Evolutionary conservation across 345 rosid genomes (phyloP).

Genomic region (Hirschfeldia incana): DNA sequence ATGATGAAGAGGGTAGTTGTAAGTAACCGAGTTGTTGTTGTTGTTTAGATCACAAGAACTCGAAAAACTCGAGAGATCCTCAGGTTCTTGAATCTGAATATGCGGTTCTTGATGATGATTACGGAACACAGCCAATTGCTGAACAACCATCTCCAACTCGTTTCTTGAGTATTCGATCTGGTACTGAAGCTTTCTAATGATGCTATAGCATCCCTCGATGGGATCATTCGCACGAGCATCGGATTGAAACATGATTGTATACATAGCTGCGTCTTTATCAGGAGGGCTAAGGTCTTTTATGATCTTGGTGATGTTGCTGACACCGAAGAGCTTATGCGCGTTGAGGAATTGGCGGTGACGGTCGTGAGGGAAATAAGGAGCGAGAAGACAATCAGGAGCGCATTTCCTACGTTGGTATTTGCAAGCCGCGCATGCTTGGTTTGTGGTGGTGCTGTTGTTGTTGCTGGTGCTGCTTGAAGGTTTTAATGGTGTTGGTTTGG

Average conservation of each 20-base stretch:
- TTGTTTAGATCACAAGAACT: conserved; percentile 38
- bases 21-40: conserved; percentile 32
- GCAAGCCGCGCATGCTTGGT: conserved; percentile 96
- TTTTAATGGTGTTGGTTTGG: conserved; percentile 36
- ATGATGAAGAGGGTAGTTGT: conserved; percentile 36
- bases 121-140: conserved; percentile 65
- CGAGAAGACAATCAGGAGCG: conserved; percentile 88
- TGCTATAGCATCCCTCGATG: conserved; percentile 72
- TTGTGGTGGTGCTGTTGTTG: conserved; percentile 46
- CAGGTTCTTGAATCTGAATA: conserved; percentile 42
- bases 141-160: conserved; percentile 79
- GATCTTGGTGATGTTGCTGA: conserved; percentile 84
- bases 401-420: conserved; percentile 95
- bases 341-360: conserved; percentile 85
- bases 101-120: conserved; percentile 39
- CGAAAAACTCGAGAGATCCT: conserved; percentile 37
- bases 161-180: conserved; percentile 66
- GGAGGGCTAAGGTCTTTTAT: conserved; percentile 61
- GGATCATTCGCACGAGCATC: conserved; percentile 89
- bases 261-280: conserved; percentile 78
- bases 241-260: conserved; percentile 78
- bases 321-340: conserved; percentile 92
- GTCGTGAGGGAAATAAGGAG: conserved; percentile 92
- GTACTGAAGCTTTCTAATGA: conserved; percentile 65
- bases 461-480: conserved; percentile 37